These are phyloP conservation scores for Cystofilobasidium bisporidii DNA, from an alignment of 768 basidiomycete species.

Conservation along the genomic window DNA sequence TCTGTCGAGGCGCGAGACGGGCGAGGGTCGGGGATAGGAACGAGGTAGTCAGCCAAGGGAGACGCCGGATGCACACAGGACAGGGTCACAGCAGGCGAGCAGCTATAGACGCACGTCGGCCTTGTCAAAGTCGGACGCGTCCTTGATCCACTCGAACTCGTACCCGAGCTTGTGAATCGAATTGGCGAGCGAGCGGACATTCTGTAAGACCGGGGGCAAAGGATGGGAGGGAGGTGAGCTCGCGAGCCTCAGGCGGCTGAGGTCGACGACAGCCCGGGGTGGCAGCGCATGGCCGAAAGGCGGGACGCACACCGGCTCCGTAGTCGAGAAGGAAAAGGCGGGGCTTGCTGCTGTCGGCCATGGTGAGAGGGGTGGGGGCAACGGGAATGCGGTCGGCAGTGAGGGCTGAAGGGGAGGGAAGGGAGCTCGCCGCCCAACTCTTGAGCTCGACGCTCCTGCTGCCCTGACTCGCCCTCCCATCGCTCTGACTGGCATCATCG, in stretches of 20 bases:
- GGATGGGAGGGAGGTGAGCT: background rate
- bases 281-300: background rate
- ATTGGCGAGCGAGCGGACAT: constrained; percentile 87
- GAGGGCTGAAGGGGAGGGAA: no score
- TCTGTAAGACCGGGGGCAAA: no score
- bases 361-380: background rate
- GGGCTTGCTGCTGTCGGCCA: constrained; percentile 7
- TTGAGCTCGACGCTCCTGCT: no score
- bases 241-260: no score
- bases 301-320: constrained; percentile 58
- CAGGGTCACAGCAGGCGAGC: background rate
- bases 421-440: no score
- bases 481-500: no score
- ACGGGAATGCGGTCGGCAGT: no score
- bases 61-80: background rate
- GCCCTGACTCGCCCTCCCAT: no score
- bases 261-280: background rate
- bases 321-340: constrained; percentile 87
- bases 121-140: constrained; percentile 68
- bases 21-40: background rate
- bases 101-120: constrained; percentile 64
- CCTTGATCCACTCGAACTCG: constrained; percentile 76
- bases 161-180: constrained; percentile 75
- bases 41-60: background rate
- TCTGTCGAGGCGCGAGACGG: constrained; percentile 45